A percentile compares a stretch with the other conserved stretches of the same genome.
phyloP scores from a whole-genome alignment of 2,329 filamentous ascomycete genomes.

The Pseudogymnoascus pannorum region DNA sequence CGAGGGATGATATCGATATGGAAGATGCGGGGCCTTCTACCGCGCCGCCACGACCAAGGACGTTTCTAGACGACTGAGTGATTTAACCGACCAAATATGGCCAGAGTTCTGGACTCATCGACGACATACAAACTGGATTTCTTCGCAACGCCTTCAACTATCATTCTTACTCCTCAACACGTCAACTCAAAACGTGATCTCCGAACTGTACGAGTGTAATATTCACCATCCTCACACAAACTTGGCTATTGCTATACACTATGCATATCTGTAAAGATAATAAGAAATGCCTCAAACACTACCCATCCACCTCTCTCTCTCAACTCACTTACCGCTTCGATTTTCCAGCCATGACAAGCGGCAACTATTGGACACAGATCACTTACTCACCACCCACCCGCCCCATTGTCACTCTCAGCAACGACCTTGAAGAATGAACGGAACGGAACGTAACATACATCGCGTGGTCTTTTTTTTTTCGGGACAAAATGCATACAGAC shows the following conservation, averaged over 20 bases:
- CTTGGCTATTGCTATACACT: not conserved
- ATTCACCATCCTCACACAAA: not conserved
- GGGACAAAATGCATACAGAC: not conserved
- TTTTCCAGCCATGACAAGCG: not conserved
- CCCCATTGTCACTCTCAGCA: not conserved
- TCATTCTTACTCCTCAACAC: no score
- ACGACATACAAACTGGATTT: no score
- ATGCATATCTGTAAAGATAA: not conserved
- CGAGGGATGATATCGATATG: constrained; percentile 25
- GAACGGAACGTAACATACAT: not conserved
- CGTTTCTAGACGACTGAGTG: not conserved
- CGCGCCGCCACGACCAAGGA: constrained; percentile 22
- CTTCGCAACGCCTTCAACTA: no score
- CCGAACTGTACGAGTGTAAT: not conserved
- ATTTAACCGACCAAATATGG: no score
- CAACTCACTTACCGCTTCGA: not conserved
- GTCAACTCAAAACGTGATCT: not conserved
- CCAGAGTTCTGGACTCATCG: no score
- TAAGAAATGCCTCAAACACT: not conserved
- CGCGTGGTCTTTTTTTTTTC: not conserved
- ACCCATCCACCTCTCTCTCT: not conserved
- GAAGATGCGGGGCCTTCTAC: constrained; percentile 25
- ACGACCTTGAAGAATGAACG: not conserved
- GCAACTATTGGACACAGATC: not conserved
- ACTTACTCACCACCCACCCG: not conserved